These are phyloP conservation scores for Lasiodiplodia sp. DNA, from an alignment of 2,329 filamentous ascomycete genomes.

Conservation along the genomic window DNA sequence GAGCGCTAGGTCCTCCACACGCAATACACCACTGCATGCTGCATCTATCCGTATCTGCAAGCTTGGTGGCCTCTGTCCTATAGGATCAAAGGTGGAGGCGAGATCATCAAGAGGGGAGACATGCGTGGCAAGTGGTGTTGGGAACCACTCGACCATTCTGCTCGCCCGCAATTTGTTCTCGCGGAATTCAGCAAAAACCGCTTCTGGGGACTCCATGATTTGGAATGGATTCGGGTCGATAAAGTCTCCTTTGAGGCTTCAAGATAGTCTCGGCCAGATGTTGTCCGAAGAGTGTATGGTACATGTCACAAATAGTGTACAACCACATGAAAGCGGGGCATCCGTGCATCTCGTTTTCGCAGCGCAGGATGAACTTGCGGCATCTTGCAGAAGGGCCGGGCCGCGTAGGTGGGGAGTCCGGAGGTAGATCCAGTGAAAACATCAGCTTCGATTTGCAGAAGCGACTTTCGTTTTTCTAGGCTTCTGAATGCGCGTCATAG, in stretches of 20 bases:
- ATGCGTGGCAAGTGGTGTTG: background rate
- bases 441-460: too few species aligned
- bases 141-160: background rate
- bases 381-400: slow-evolving; percentile 24
- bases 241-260: too few species aligned
- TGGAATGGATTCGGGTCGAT: too few species aligned
- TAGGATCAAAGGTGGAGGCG: background rate
- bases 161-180: too few species aligned
- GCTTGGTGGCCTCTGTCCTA: background rate
- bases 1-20: background rate
- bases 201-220: too few species aligned
- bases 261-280: background rate
- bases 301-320: background rate
- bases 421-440: background rate
- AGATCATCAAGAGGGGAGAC: background rate
- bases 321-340: slow-evolving; percentile 10
- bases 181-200: too few species aligned
- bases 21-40: background rate
- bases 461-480: too few species aligned
- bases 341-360: slow-evolving; percentile 10
- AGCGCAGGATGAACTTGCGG: background rate
- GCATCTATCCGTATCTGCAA: background rate
- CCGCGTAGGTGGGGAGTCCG: slow-evolving; percentile 3
- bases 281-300: background rate
- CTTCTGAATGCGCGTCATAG: background rate